phyloP scores from a whole-genome alignment of 2,329 filamentous ascomycete genomes.

The Penicillium sclerotigenum region DNA sequence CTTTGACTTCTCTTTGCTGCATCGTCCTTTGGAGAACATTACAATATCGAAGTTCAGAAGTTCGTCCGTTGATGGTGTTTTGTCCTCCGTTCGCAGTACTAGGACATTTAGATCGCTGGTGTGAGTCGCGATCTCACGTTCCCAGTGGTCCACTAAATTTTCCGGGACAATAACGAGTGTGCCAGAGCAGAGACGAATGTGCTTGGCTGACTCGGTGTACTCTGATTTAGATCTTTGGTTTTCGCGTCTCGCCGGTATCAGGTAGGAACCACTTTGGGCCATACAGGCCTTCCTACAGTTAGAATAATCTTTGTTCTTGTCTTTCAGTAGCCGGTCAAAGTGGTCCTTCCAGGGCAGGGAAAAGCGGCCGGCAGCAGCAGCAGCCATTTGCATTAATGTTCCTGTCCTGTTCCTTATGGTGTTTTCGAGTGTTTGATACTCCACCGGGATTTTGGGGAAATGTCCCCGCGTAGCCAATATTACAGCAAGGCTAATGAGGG shows the following conservation, averaged over 20 bases:
- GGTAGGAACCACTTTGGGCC: conserved; percentile 59
- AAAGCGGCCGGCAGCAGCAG: conserved; percentile 63
- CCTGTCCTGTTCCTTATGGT: conserved; percentile 51
- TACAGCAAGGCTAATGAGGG: conserved; percentile 74
- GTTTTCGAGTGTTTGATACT: conserved; percentile 50
- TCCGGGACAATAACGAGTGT: conserved; percentile 78
- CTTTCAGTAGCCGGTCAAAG: conserved; percentile 50
- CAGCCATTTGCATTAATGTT: conserved; percentile 71
- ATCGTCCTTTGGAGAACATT: conserved; percentile 69
- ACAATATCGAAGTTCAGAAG: conserved; percentile 71
- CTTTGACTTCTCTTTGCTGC: conserved; percentile 63
- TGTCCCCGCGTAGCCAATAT: conserved; percentile 73
- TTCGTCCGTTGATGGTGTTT: conserved; percentile 56
- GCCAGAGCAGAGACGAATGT: conserved; percentile 62
- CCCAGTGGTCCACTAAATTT: conserved; percentile 83
- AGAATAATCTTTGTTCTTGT: conserved; percentile 50
- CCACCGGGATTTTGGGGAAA: conserved; percentile 62
- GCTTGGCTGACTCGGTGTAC: conserved; percentile 37
- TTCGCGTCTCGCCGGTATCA: conserved; percentile 47
- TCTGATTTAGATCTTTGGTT: conserved; percentile 43
- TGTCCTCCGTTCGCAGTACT: conserved; percentile 54
- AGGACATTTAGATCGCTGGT: conserved; percentile 65
- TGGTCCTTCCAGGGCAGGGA: conserved; percentile 68
- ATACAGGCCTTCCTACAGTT: conserved; percentile 57
- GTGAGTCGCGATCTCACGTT: conserved; percentile 75